Base-by-base conservation (phyloP, 2,329 filamentous ascomycete species). In the Colletotrichum noveboracense region DNA sequence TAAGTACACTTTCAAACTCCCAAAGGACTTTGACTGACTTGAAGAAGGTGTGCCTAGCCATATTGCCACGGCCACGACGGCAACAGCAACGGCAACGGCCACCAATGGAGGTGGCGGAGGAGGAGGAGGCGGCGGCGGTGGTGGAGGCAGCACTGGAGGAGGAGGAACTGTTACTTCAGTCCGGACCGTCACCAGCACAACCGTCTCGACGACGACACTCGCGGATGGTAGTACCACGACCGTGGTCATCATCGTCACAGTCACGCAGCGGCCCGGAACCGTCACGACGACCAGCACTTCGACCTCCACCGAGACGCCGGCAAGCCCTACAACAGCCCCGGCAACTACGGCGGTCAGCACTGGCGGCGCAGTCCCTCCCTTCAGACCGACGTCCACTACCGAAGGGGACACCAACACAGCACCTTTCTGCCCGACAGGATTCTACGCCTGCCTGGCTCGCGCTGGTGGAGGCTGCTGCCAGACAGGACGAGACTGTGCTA, bases 381-480 rank as follows among this genome's bases (percentile, higher is more conserved):
- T 88, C 79, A 86, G 89, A 18, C 90, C 88, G 5, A 89, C 86
- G 14, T 81, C 81, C 26, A 79, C 70, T 36, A 83, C 87, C 14
- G 82, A 87, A 1, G 78, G 83, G 18, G 84, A 84, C 26, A 60
- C 70, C 10, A 43, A 67, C 38, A 64, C 70, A 18, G 32, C 70
- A 4, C 36, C 64, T 12, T 87, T 89, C 79, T 98, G 96, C 80
- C 96, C 96, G 0, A 96, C 93, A 0, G 96, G 96, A 4, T 98
- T 96, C 87, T 98, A 98, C 84, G 93, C 95, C 66, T 98, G 96
- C 84, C 91, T 93, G 4, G 96, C 96, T 3, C 92, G 93, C 75
- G 95, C 96, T 75, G 95, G 94, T 16, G 95, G 95, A 24, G 91
- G 91, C 3, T 98, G 96, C 86, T 98, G 96, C 85, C 94, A 94